phyloP scores from a whole-genome alignment of 2,329 filamentous ascomycete genomes.

The Phaeosphaeriaceae sp. region DNA sequence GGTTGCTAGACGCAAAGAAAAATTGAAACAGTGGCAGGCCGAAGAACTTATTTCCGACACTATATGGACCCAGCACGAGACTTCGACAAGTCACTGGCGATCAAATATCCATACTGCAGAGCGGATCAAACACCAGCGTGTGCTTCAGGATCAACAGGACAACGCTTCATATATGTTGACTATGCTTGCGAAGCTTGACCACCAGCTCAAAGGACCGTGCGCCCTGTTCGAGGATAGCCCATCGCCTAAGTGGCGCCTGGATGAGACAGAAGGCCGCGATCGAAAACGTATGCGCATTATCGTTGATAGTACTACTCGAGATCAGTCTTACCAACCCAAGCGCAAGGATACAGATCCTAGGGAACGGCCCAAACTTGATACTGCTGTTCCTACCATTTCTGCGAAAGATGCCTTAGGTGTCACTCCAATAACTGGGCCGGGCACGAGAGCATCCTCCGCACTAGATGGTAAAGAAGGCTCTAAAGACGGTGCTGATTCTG shows the following conservation, averaged over 20 bases:
- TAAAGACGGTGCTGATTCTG: slow-evolving; percentile 50
- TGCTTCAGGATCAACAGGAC: slow-evolving; percentile 92
- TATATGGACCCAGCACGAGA: slow-evolving; percentile 79
- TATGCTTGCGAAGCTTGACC: slow-evolving; percentile 78
- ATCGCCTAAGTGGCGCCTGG: slow-evolving; percentile 83
- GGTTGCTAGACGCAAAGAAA: slow-evolving; percentile 78
- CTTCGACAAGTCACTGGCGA: slow-evolving; percentile 88
- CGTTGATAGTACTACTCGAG: slow-evolving; percentile 71
- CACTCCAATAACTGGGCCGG: slow-evolving; percentile 33
- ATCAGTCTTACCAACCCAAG: slow-evolving; percentile 84
- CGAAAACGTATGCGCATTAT: slow-evolving; percentile 90
- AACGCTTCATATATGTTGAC: slow-evolving; percentile 79
- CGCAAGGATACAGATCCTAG: slow-evolving; percentile 67
- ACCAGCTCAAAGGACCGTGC: slow-evolving; percentile 78
- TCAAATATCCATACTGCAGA: slow-evolving; percentile 94
- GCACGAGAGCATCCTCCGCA: slow-evolving; percentile 28
- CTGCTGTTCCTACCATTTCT: slow-evolving; percentile 45
- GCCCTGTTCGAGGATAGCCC: slow-evolving; percentile 75
- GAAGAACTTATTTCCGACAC: slow-evolving; percentile 74
- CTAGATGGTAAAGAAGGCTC: slow-evolving; percentile 34
- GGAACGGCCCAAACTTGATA: slow-evolving; percentile 56
- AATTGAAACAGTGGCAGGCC: slow-evolving; percentile 77
- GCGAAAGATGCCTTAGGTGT: slow-evolving; percentile 36
- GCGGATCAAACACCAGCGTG: slow-evolving; percentile 86
- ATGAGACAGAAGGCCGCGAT: slow-evolving; percentile 93